These are phyloP conservation scores for Xylaria sp. DNA, from an alignment of 2,329 filamentous ascomycete species.

Conservation along the genomic window DNA sequence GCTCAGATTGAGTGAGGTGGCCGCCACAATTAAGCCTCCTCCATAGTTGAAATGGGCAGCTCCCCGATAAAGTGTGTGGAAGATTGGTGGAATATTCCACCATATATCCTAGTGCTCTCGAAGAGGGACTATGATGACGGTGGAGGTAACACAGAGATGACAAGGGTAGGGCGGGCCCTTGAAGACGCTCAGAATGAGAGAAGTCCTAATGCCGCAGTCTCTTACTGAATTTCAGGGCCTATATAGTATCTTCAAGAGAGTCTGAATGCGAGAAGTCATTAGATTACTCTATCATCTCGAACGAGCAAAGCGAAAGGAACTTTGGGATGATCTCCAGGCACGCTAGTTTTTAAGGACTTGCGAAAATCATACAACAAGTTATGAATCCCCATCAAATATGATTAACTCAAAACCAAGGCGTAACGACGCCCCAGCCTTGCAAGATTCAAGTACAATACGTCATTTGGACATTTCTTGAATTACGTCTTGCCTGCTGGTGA, in stretches of 20 bases:
- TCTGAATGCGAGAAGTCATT: background rate
- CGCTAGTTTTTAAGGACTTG: background rate
- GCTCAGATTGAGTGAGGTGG: background rate
- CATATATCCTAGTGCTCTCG: background rate
- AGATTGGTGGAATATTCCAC: background rate
- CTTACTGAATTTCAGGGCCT: background rate
- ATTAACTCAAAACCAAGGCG: background rate
- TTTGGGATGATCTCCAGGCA: background rate
- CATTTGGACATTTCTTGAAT: background rate
- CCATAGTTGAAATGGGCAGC: background rate
- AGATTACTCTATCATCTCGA: background rate
- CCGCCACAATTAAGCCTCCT: constrained; percentile 3
- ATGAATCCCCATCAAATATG: background rate
- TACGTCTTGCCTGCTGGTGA: background rate
- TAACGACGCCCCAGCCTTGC: background rate
- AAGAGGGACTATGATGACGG: background rate
- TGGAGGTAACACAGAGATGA: background rate
- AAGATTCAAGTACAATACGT: background rate
- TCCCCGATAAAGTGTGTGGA: background rate
- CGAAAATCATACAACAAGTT: background rate
- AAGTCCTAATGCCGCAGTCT: background rate
- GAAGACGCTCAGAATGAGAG: background rate
- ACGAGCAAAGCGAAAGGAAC: background rate
- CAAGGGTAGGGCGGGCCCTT: background rate
- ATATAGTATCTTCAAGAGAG: background rate